Evolutionary conservation across 495 filamentous ascomycete species (phyloP), one percentile per base, ranked within the genome.

Genomic region (Diplogelasinospora grovesii): DNA sequence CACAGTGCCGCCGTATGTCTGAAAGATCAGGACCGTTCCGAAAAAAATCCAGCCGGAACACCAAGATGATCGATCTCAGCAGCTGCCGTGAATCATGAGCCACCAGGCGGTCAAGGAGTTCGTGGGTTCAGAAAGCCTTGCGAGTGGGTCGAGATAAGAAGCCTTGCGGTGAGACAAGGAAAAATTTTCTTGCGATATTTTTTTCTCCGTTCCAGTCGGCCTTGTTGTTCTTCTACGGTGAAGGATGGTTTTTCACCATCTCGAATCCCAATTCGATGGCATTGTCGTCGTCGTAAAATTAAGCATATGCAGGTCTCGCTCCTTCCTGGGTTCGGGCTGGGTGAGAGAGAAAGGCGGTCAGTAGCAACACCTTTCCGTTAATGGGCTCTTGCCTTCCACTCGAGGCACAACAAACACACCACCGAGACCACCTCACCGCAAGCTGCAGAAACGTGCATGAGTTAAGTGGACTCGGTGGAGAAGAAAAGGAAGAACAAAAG

Each of bases 331-430:
- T 50, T 52, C 36, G 50, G 41, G 47, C 56, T 56, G 30, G 29
- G 39, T 23, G 37, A 22, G 27, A 19, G 34, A 46, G 55, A 58
- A 60, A 49, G 57, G 57, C 57, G 57, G 57, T 61, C 52, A 55
- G 40, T 21, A 29, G 1, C 4, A 22, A 14, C 30, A 26, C 46
- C 43, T 39, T 49, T 39, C 39, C 50, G n/a, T 22, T 21, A 46
- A 43, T 25, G 30, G 33, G 46, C 25, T 8, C 16, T 22, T 13
- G 13, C 23, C n/a, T 26, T 38, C 34, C 46, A n/a, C n/a, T n/a
- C n/a, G n/a, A n/a, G n/a, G n/a, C n/a, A n/a, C n/a, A n/a, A n/a
- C n/a, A n/a, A n/a, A 30, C 24, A 25, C 50, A 47, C 44, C 42
- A 44, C 33, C 24, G 22, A 37, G 31, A 43, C 32, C 26, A n/a